phyloP scores from a whole-genome alignment of 495 filamentous ascomycete species.

The Glarea lozoyensis region DNA sequence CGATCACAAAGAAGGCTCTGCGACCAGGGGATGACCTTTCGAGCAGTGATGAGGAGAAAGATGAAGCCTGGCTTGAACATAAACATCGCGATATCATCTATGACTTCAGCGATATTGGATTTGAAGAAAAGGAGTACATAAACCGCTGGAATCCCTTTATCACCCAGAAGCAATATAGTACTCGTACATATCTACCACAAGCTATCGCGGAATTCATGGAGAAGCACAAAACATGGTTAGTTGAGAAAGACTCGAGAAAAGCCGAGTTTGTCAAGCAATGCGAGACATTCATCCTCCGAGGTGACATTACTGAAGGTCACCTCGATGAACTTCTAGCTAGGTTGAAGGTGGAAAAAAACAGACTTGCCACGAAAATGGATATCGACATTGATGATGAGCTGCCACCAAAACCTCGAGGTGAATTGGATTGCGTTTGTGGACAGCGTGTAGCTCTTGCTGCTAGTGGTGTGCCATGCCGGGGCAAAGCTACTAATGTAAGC shows the following conservation, averaged over 20 bases:
- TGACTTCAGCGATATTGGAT: constrained; percentile 40
- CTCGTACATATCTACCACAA: constrained; percentile 34
- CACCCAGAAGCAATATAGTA: constrained; percentile 33
- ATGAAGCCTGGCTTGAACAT: constrained; percentile 40
- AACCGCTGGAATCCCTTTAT: constrained; percentile 42
- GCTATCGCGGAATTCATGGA: constrained; percentile 34
- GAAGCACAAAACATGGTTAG: constrained; percentile 35
- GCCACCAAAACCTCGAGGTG: constrained; percentile 4
- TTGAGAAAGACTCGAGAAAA: constrained; percentile 25
- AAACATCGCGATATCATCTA: constrained; percentile 42
- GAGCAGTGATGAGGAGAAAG: constrained; percentile 26
- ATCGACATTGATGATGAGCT: background rate
- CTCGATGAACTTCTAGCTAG: constrained; percentile 26
- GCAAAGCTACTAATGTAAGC: background rate
- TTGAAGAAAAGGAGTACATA: constrained; percentile 42
- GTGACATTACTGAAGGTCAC: constrained; percentile 29
- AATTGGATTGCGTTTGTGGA: constrained; percentile 14
- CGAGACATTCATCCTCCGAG: constrained; percentile 32
- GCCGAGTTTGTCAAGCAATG: constrained; percentile 38
- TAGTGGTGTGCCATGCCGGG: constrained; percentile 8
- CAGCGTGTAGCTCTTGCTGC: constrained; percentile 1
- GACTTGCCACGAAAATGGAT: constrained; percentile 4
- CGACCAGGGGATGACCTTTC: constrained; percentile 35
- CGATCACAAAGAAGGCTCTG: constrained; percentile 36
- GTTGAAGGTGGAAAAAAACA: constrained; percentile 28